Evolutionary conservation across 2,329 filamentous ascomycete genomes (phyloP).

Genomic region (Passalora sequoiae): DNA sequence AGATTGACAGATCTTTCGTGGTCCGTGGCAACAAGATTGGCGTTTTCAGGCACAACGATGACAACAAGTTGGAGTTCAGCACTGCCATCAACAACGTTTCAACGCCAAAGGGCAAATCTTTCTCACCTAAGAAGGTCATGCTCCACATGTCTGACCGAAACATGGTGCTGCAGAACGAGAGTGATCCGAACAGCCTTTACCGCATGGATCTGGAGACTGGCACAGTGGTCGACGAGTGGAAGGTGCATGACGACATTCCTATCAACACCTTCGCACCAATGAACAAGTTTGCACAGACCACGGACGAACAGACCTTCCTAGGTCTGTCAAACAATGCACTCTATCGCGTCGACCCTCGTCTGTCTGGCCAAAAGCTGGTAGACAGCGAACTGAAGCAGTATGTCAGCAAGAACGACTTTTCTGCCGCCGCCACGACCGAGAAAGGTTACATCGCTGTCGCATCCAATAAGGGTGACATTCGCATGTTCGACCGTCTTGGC

Average conservation of each 20-base stretch:
- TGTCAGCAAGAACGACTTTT: conserved; percentile 94
- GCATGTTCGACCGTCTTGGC: conserved; percentile 90
- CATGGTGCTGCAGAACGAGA: conserved; percentile 76
- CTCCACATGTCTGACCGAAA: conserved; percentile 84
- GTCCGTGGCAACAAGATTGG: conserved; percentile 97
- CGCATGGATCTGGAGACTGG: conserved; percentile 98
- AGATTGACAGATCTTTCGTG: conserved; percentile 93
- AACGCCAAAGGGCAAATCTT: conserved; percentile 78
- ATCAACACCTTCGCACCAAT: conserved; percentile 89
- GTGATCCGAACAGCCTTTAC: conserved; percentile 85
- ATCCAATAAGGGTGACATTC: conserved; percentile 95
- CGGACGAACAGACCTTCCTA: conserved; percentile 87
- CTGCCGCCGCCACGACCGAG: conserved; percentile 85
- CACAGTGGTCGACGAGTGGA: conserved; percentile 98
- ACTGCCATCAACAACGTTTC: conserved; percentile 96
- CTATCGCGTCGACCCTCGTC: conserved; percentile 86
- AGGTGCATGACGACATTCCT: conserved; percentile 91
- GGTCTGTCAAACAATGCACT: conserved; percentile 89
- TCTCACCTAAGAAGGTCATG: conserved; percentile 96
- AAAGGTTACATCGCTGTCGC: conserved; percentile 96
- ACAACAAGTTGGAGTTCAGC: conserved; percentile 90
- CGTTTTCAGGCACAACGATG: conserved; percentile 92
- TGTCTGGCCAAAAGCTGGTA: conserved; percentile 86
- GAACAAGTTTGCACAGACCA: conserved; percentile 97
- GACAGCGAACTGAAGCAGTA: conserved; percentile 94